Base-by-base conservation (phyloP, 495 filamentous ascomycete species). In the Coniosporium apollinis region DNA sequence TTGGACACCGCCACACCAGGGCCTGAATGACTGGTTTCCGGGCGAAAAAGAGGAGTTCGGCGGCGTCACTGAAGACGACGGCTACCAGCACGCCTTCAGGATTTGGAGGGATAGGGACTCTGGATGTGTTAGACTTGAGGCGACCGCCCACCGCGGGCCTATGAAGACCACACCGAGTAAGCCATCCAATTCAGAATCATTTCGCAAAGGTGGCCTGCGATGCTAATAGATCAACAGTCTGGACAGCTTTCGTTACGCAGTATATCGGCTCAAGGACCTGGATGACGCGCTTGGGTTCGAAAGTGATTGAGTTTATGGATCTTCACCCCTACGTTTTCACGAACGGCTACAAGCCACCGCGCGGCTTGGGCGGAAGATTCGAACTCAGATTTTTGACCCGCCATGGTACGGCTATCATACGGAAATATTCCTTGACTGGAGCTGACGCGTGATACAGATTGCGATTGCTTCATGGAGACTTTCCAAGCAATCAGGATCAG, bases 11-110 rank as follows among this genome's bases (percentile, higher is more conserved):
- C 2, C 58, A 64, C 1, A 61, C 66, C 16, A 42, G 63, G 17
- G 52, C 57, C 17, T 72, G 3, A 55, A 59, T 15, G 78, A 86
- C 46, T 72, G 68, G 46, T 64, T 66, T 34, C 57, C 60, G 9
- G 61, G 67, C 11, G 82, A 89, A 51, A 66, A 67, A 37, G 62
- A 72, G 38, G 51, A 75, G 0, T 32, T 32, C 47, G 72, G 73
- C 47, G 79, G 75, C 21, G 62, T 67, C 57, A 86, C 89, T 17
- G 47, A 70, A 22, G 79, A 89, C 33, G 77, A 82, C 43, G 61
- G 60, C 4, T 81, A 66, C 40, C 59, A 68, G 13, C 83, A 87
- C 47, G 74, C 67, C 0, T 56, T 92, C 18, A 73, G 81, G 20
- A 63, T 92, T 2, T 83, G 70, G 49, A 58, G 69, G 39, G 83